Evolutionary conservation across 1,284 basidiomycete species (phyloP).

Genomic region (Inonotus obliquus): DNA sequence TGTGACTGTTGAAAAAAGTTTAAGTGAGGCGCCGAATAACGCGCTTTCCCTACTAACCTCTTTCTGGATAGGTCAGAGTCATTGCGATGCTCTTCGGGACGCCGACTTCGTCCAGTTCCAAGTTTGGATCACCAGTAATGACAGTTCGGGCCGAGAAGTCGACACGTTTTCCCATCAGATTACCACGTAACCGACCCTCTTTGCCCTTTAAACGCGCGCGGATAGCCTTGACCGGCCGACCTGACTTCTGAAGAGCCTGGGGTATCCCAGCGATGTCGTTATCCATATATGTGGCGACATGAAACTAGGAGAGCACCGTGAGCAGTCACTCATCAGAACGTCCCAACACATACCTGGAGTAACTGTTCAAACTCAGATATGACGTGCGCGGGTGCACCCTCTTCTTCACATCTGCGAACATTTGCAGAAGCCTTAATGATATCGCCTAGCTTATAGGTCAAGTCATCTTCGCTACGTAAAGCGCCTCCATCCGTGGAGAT

Average conservation of each 20-base stretch:
- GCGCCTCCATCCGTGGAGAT: constrained; percentile 95
- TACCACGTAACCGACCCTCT: constrained; percentile 96
- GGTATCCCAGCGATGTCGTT: constrained; percentile 99
- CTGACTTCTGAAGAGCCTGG: constrained; percentile 96
- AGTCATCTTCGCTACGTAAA: constrained; percentile 95
- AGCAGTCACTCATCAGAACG: constrained; percentile 5
- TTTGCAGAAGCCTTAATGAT: constrained; percentile 96
- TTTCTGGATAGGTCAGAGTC: constrained; percentile 96
- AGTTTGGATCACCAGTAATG: constrained; percentile 97
- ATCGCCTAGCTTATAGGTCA: constrained; percentile 98
- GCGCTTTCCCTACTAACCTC: constrained; percentile 52
- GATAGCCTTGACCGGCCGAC: constrained; percentile 97
- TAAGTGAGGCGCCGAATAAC: not conserved
- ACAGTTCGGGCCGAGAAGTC: constrained; percentile 99
- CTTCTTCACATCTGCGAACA: constrained; percentile 90
- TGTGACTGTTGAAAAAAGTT: constrained; percentile 60
- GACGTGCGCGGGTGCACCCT: constrained; percentile 95
- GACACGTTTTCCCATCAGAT: constrained; percentile 99
- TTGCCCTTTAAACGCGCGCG: constrained; percentile 98
- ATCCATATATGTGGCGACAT: constrained; percentile 99
- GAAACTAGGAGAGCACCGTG: constrained; percentile 56
- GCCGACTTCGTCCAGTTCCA: constrained; percentile 96
- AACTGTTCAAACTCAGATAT: constrained; percentile 96
- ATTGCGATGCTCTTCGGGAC: constrained; percentile 97
- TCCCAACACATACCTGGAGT: constrained; percentile 60